These are phyloP conservation scores for Suillus discolor DNA, from an alignment of 768 basidiomycete genomes.

Conservation along the genomic window DNA sequence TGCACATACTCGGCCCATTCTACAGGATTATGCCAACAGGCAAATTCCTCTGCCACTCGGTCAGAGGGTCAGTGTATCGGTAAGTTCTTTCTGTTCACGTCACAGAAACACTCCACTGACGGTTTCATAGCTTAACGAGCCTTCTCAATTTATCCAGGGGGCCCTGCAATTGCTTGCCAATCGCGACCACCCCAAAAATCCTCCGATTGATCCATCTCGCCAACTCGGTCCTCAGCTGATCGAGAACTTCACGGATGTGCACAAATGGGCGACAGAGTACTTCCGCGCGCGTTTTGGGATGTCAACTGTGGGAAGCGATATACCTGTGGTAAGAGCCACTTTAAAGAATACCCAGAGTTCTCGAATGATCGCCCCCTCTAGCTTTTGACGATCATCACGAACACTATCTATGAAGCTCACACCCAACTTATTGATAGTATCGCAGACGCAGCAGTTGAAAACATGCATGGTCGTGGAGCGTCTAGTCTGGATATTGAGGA, in stretches of 20 bases:
- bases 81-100: conserved; percentile 6
- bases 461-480: conserved; percentile 26
- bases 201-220: conserved; percentile 17
- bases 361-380: conserved; percentile 6
- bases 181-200: conserved; percentile 18
- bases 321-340: conserved; percentile 20
- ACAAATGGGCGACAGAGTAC: conserved; percentile 30
- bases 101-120: conserved; percentile 8
- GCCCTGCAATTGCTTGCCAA: conserved; percentile 31
- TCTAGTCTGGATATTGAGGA: conserved; percentile 21
- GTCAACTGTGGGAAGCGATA: conserved; percentile 17
- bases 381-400: conserved; percentile 32
- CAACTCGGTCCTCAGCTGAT: conserved; percentile 32
- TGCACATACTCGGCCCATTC: conserved; percentile 21
- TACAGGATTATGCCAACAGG: conserved; percentile 31
- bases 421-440: conserved; percentile 30
- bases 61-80: conserved; percentile 26
- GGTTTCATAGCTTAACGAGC: conserved; percentile 24
- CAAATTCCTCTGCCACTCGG: conserved; percentile 29
- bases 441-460: conserved; percentile 23
- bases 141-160: conserved; percentile 26
- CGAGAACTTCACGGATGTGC: conserved; percentile 32
- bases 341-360: background rate
- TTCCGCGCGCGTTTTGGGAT: conserved; percentile 24
- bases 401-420: conserved; percentile 33